Conservation (phyloP, 352 stramenopile species). For the Globisporangium echinulatum region DNA sequence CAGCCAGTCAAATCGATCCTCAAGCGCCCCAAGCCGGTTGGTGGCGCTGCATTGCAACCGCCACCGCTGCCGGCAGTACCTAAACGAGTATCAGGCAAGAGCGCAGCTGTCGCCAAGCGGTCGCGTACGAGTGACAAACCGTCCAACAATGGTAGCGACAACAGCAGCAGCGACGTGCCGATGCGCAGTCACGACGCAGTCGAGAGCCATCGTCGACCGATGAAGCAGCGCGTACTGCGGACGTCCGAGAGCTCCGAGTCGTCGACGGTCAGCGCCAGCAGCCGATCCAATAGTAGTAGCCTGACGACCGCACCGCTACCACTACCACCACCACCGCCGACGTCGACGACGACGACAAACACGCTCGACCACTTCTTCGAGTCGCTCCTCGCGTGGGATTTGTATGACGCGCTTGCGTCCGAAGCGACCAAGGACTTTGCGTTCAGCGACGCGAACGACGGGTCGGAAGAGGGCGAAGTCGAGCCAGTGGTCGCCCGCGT, state of each 20-base stretch:
- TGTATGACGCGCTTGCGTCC: constrained; percentile 50
- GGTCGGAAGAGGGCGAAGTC: constrained; percentile 70
- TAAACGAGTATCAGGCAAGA: neutral
- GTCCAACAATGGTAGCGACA: neutral
- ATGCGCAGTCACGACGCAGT: constrained; percentile 11
- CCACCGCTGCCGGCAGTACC: too few species aligned
- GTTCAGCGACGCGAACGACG: constrained; percentile 51
- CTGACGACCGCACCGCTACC: constrained; percentile 2
- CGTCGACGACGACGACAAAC: constrained; percentile 25
- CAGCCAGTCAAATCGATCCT: constrained; percentile 30
- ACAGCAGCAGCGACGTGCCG: constrained; percentile 9
- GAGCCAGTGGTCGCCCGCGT: constrained; percentile 40
- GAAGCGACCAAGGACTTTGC: constrained; percentile 49
- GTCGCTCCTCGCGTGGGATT: constrained; percentile 79
- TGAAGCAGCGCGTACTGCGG: constrained; percentile 39
- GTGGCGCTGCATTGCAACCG: too few species aligned
- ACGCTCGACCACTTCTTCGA: constrained; percentile 81
- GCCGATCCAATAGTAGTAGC: constrained; percentile 1
- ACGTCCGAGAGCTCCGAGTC: constrained; percentile 10
- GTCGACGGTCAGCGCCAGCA: neutral
- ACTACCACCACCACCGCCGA: too few species aligned
- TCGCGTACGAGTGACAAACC: constrained; percentile 12
- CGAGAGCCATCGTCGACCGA: constrained; percentile 59
- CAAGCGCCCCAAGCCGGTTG: constrained; percentile 14
- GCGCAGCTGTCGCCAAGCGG: constrained; percentile 5